Base-by-base conservation (phyloP, 2,329 filamentous ascomycete genomes). In the Alternaria novae-zelandiae region DNA sequence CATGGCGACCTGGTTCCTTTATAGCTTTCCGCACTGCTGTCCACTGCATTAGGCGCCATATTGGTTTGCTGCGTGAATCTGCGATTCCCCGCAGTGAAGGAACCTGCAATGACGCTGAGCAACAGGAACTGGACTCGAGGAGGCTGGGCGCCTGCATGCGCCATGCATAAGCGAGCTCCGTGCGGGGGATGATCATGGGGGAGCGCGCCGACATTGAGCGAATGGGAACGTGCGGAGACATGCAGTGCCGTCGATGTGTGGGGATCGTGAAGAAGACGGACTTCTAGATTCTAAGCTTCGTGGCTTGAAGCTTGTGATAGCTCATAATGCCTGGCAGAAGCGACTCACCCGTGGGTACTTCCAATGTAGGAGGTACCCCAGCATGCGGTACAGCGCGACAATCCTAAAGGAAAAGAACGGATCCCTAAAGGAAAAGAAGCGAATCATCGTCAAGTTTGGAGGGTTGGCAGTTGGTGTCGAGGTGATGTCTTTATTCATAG, bases 191-290 rank as follows among this genome's bases (percentile, higher is more conserved):
- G 54, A 49, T 50, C 55, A 56, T 51, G 41, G 44, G 28, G 45
- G 7, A 23, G 55, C 67, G 71, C 56, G 44, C 71, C 71, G 71
- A 72, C 70, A 69, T 62, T 54, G 23, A 25, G 46, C 71, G 57
- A 74, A 74, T 74, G 45, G 62, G 65, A 41, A 45, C 23, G 10
- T 23, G 20, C 45, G 59, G 66, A 61, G 44, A 21, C 49, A 32
- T 36, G 32, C 21, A 54, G 13, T 36, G 20, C 26, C 36, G 23
- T 47, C 23, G 28, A 28, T 50, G 41, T 58, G 46, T 26, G 46
- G 59, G 47, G 28, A 47, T 47, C n/a, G 41, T 36, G 25, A 51
- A 49, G 44, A 50, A 21, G 46, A 41, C 26, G 59, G 46, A 26
- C 59, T 62, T 20, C 25, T 25, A 43, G 30, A 17, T 44, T 25